These are phyloP conservation scores for Tetracladium maxilliforme DNA, from an alignment of 2,329 filamentous ascomycete species.

Conservation along the genomic window DNA sequence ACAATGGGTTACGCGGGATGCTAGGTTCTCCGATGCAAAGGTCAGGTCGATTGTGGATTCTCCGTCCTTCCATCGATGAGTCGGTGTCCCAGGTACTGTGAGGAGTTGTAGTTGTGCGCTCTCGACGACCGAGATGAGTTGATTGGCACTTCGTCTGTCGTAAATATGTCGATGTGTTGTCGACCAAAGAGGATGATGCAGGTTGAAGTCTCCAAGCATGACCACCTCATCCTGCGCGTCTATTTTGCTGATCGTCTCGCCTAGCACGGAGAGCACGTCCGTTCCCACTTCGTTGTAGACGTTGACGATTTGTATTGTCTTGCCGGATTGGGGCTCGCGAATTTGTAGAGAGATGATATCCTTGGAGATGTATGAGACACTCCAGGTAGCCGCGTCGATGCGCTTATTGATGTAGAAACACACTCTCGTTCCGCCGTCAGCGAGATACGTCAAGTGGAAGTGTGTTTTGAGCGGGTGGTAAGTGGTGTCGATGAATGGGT, in stretches of 20 bases:
- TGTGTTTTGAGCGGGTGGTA: conserved; percentile 8
- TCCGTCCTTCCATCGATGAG: conserved; percentile 2
- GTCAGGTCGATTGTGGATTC: conserved; percentile 5
- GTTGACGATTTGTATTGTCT: conserved; percentile 5
- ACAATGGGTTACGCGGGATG: conserved; percentile 3
- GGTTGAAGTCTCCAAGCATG: conserved; percentile 6
- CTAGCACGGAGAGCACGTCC: conserved; percentile 3
- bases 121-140: too few species aligned
- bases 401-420: conserved; percentile 8
- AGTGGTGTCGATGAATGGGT: conserved; percentile 8
- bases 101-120: too few species aligned
- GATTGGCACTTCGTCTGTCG: too few species aligned
- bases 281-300: conserved; percentile 6
- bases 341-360: too few species aligned
- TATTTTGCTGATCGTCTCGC: conserved; percentile 4
- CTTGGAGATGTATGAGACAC: too few species aligned
- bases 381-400: conserved; percentile 8
- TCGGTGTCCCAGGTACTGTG: too few species aligned
- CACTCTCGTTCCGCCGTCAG: too few species aligned
- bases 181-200: conserved; percentile 9
- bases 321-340: conserved; percentile 2
- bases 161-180: conserved; percentile 3
- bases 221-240: conserved; percentile 5
- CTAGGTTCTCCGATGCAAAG: conserved; percentile 3
- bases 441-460: conserved; percentile 9